Evolutionary conservation across 1,284 basidiomycete genomes (phyloP).

Genomic region (Trichosporon asahii): DNA sequence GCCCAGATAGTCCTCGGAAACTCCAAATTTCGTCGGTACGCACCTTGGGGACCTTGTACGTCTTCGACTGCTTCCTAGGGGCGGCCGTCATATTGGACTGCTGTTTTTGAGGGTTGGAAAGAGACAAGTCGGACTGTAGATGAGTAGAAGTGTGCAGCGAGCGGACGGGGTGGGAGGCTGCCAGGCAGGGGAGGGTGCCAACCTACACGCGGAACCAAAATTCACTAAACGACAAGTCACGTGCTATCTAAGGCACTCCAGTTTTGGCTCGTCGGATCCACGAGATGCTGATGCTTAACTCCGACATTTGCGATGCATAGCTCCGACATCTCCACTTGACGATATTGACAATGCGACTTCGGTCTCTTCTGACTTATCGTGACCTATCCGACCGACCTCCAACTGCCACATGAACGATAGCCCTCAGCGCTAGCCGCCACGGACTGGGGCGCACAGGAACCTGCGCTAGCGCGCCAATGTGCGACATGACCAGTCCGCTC

Average conservation of each 20-base stretch:
- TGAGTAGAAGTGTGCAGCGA: background rate
- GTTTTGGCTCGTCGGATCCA: background rate
- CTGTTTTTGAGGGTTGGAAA: background rate
- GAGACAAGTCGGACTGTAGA: background rate
- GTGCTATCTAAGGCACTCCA: background rate
- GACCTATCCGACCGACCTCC: background rate
- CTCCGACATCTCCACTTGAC: background rate
- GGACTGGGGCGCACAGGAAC: background rate
- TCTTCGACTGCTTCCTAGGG: slow-evolving; percentile 53
- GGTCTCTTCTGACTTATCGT: too few species aligned
- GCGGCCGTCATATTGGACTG: slow-evolving; percentile 15
- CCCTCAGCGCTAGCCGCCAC: background rate
- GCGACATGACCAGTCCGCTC: background rate
- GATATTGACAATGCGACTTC: too few species aligned
- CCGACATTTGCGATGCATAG: background rate
- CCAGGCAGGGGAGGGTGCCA: background rate
- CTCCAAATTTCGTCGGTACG: background rate
- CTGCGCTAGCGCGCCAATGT: background rate
- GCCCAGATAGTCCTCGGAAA: too few species aligned
- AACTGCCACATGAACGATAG: background rate
- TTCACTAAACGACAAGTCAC: background rate
- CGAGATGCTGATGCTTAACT: background rate
- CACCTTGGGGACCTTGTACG: slow-evolving; percentile 64
- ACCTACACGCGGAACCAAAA: background rate
- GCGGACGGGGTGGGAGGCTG: background rate